Percentiles rank a stretch among this genome's conserved stretches.
Evolutionary conservation across 768 basidiomycete genomes (phyloP).

Genomic region (Dendrothele bispora): DNA sequence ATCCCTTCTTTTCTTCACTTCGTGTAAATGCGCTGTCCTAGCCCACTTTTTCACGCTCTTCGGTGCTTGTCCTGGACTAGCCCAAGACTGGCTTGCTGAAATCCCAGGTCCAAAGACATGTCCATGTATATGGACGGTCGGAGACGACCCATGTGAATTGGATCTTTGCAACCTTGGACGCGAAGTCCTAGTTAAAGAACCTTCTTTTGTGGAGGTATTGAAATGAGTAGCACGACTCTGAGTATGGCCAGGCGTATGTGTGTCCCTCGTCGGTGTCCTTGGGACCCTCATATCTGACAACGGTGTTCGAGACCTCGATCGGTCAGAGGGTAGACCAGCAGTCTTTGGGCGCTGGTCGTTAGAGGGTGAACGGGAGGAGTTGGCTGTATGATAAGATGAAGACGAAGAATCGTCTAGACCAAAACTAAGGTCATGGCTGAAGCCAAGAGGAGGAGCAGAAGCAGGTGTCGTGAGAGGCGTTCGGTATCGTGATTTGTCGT

Average conservation of each 20-base stretch:
- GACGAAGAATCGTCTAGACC: background rate
- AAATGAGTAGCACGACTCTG: slow-evolving; percentile 14
- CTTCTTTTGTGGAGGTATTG: slow-evolving; percentile 23
- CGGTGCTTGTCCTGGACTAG: slow-evolving; percentile 31
- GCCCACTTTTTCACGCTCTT: slow-evolving; percentile 59
- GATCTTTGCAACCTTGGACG: slow-evolving; percentile 43
- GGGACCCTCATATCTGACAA: no score
- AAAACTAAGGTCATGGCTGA: background rate
- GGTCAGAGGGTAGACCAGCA: background rate
- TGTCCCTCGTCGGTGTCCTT: slow-evolving; percentile 21
- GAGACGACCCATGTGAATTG: slow-evolving; percentile 39
- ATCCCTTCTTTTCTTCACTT: slow-evolving; percentile 36
- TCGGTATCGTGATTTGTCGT: background rate
- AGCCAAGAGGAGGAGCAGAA: no score
- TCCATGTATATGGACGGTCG: no score
- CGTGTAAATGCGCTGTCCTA: slow-evolving; percentile 67
- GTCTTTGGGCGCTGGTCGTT: background rate
- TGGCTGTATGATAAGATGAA: background rate
- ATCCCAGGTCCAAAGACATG: no score
- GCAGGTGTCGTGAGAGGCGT: no score
- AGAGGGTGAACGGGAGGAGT: background rate
- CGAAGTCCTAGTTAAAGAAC: slow-evolving; percentile 26
- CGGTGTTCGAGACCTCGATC: slow-evolving; percentile 28
- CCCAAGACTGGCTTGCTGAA: slow-evolving; percentile 23
- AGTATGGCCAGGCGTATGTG: slow-evolving; percentile 18